Evolutionary conservation across 2,329 filamentous ascomycete genomes (phyloP).

Genomic region (Fusarium bactridioides): DNA sequence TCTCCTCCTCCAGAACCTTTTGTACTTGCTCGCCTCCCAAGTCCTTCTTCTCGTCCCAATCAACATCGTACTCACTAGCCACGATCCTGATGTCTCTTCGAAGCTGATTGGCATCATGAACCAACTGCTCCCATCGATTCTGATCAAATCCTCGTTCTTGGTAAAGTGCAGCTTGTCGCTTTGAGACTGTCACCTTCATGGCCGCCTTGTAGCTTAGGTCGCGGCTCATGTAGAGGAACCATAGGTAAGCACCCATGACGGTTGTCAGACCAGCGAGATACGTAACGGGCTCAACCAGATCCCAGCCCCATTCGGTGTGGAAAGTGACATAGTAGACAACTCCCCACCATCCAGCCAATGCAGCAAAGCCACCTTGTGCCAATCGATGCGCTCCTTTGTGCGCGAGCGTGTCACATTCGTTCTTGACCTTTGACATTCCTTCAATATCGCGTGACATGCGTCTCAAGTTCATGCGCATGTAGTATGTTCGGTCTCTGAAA

Average conservation of each 20-base stretch:
- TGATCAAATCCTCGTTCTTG: slow-evolving; percentile 78
- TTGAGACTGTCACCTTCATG: slow-evolving; percentile 84
- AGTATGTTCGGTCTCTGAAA: slow-evolving; percentile 91
- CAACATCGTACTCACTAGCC: slow-evolving; percentile 87
- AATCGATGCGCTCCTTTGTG: slow-evolving; percentile 80
- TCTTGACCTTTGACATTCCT: slow-evolving; percentile 75
- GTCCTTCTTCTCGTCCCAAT: slow-evolving; percentile 83
- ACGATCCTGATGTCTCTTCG: slow-evolving; percentile 81
- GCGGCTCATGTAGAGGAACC: slow-evolving; percentile 92
- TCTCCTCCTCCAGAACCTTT: slow-evolving; percentile 63
- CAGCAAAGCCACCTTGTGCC: slow-evolving; percentile 79
- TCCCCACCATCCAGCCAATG: slow-evolving; percentile 81
- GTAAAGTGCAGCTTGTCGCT: slow-evolving; percentile 80
- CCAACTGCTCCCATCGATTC: slow-evolving; percentile 76
- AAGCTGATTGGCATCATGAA: slow-evolving; percentile 81
- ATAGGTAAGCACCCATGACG: slow-evolving; percentile 89
- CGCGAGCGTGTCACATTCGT: slow-evolving; percentile 80
- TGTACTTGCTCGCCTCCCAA: slow-evolving; percentile 73
- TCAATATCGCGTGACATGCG: slow-evolving; percentile 75
- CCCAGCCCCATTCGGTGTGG: slow-evolving; percentile 83
- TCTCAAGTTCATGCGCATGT: slow-evolving; percentile 78
- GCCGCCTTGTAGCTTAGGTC: slow-evolving; percentile 88
- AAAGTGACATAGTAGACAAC: slow-evolving; percentile 78
- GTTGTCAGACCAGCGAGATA: slow-evolving; percentile 88
- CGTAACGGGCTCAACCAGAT: slow-evolving; percentile 88